Evolutionary conservation across 352 stramenopile species (phyloP), one percentile per base, ranked within the genome.

Genomic region (Pythium insidiosum): DNA sequence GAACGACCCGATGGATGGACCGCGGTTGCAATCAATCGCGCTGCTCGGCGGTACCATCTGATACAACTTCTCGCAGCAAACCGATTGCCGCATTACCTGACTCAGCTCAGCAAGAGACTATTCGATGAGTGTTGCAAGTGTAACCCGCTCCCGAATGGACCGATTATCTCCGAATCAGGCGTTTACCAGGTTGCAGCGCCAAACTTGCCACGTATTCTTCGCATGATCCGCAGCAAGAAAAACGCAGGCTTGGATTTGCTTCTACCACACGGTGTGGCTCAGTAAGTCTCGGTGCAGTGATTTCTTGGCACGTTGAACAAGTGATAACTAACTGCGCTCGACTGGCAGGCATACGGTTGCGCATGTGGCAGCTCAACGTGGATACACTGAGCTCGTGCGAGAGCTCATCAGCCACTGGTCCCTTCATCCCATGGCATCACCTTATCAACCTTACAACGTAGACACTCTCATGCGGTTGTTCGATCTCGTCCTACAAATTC

Each of bases 51-150:
- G 33, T 80, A 85, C 35, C 69, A 76, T 33, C 56, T 61, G 24
- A 63, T 84, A 39, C 61, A 80, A 13, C 39, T 68, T 12, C 35
- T 83, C 9, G 43, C 61, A n/a, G 45, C 70, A 16, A 74, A 56
- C 13, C 47, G 57, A 12, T 48, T 66, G 23, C 61, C 73, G 9
- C 49, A 80, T n/a, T 66, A 81, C 40, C 56, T 84, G 0, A 54
- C 50, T 4, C 45, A 60, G 30, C 75, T 85, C 46, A 80, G 66
- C 51, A 88, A 85, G 42, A 67, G 68, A 19, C 58, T 90, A 3
- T 90, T 84, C 41, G 71, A 87, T 6, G 75, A 90, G 47, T 90
- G 78, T 46, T 81, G 75, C 45, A 73, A 76, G 49, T 87, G 75
- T 26, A 64, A 51, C 1, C 73, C 70, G 10, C 56, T 88, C 4